Evolutionary conservation across 768 basidiomycete genomes (phyloP).

Genomic region (Heimioporus sp.): DNA sequence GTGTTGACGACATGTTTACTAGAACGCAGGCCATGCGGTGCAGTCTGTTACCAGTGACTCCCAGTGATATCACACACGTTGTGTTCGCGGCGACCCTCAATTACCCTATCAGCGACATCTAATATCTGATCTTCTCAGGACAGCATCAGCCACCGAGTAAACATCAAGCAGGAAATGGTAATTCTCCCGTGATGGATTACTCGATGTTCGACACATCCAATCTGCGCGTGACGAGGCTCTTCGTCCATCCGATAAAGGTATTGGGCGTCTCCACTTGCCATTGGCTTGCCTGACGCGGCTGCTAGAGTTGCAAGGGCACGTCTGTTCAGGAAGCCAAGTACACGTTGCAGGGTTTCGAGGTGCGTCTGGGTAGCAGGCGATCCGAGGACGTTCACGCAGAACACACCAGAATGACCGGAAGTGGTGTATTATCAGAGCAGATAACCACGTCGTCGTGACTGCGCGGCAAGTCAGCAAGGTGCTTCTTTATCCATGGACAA

Average conservation of each 20-base stretch:
- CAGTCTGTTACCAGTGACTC: neutral
- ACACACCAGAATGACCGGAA: conserved; percentile 60
- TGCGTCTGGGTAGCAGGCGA: conserved; percentile 25
- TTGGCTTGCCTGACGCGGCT: neutral
- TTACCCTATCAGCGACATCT: conserved; percentile 3
- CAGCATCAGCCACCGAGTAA: neutral
- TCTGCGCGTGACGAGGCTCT: conserved; percentile 51
- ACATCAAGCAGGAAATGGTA: neutral
- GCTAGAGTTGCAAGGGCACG: conserved; percentile 71
- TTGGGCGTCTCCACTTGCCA: neutral
- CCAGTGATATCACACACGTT: neutral
- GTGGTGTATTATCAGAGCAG: conserved; percentile 66
- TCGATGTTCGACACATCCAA: conserved; percentile 30
- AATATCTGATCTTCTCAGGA: conserved; percentile 15
- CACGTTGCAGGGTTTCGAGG: conserved; percentile 65
- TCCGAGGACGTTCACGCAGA: neutral
- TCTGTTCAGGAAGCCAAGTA: conserved; percentile 56
- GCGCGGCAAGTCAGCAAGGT: conserved; percentile 66
- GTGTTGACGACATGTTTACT: too few relatives aligned
- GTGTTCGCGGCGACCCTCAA: neutral
- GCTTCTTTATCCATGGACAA: neutral
- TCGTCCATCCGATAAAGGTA: conserved; percentile 70
- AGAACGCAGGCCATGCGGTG: too few relatives aligned
- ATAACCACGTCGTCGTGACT: conserved; percentile 55
- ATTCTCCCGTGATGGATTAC: conserved; percentile 4